phyloP scores from a whole-genome alignment of 495 filamentous ascomycete genomes.

The Aspergillus biplanus region DNA sequence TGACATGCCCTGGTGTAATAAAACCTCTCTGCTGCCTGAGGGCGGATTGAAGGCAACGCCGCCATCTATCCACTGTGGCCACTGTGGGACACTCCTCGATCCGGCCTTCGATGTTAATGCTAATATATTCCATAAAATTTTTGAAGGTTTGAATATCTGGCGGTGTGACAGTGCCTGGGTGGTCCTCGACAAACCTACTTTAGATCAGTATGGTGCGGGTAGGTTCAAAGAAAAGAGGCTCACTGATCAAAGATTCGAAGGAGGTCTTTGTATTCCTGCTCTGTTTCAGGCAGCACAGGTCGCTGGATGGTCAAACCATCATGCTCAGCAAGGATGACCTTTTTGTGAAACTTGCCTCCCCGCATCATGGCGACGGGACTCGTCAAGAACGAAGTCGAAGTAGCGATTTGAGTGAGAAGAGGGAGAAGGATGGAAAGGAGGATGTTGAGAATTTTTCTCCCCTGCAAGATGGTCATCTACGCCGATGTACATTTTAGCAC shows the following conservation, averaged over 20 bases:
- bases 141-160: not conserved
- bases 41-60: not conserved
- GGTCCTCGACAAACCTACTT: not conserved
- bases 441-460: not conserved
- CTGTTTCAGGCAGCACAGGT: not conserved
- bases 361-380: not conserved
- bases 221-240: not conserved
- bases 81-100: not conserved
- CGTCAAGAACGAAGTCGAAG: too few species aligned
- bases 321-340: not conserved
- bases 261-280: not conserved
- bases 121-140: not conserved
- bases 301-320: not conserved
- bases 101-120: not conserved
- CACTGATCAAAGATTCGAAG: not conserved
- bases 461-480: not conserved
- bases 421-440: not conserved
- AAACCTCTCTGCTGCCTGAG: not conserved
- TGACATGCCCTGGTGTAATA: not conserved
- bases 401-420: too few species aligned
- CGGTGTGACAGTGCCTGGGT: not conserved
- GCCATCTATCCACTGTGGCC: not conserved
- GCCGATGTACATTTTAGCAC: not conserved
- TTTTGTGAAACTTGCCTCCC: not conserved
- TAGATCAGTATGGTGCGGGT: not conserved